Evolutionary conservation across 306 rosid genomes (phyloP).

Genomic region (Gastrolobium villosum): DNA sequence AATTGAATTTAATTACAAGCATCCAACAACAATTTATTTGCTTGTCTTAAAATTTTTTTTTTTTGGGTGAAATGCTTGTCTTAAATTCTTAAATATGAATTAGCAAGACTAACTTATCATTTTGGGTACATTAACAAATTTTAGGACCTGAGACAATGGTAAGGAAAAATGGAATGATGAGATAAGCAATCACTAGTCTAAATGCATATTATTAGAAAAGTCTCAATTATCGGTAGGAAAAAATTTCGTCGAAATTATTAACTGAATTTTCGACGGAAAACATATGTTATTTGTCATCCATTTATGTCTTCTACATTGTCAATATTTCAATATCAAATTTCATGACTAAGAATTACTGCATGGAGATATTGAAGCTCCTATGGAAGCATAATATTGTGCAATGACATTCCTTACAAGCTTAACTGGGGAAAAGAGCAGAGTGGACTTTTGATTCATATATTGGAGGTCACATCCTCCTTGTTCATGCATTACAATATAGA

Average conservation of each 20-base stretch:
- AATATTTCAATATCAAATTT: not conserved
- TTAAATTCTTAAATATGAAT: not conserved
- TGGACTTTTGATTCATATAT: conserved; percentile 48
- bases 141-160: not conserved
- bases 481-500: conserved; percentile 40
- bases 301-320: not conserved
- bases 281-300: not conserved
- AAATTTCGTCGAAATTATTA: no score
- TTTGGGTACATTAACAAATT: not conserved
- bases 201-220: not conserved
- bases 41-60: not conserved
- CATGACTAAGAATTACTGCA: not conserved
- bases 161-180: not conserved
- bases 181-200: not conserved
- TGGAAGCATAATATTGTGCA: not conserved
- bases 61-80: no score
- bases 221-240: no score
- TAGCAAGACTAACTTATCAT: not conserved
- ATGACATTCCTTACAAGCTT: conserved; percentile 7
- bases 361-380: not conserved
- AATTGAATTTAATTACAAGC: not conserved
- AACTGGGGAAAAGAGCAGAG: conserved; percentile 13
- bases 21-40: not conserved
- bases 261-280: no score
- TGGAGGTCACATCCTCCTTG: conserved; percentile 44